Percentiles rank a stretch among this genome's conserved stretches.
These are phyloP conservation scores for Dactylellina leptospora DNA, from an alignment of 2,329 filamentous ascomycete species.

Conservation along the genomic window DNA sequence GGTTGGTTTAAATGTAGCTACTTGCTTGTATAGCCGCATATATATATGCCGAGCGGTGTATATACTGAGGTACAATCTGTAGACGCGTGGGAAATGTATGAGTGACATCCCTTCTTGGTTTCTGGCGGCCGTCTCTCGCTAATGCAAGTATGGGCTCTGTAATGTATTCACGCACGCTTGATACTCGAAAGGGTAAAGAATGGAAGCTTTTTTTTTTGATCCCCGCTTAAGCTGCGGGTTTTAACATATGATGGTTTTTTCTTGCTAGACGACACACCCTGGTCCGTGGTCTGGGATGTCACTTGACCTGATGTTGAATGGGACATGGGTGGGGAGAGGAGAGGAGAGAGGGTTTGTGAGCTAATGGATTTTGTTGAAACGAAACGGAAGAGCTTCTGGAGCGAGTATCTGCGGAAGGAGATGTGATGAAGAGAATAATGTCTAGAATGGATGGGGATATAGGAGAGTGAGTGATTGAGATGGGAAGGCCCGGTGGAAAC, in stretches of 20 bases:
- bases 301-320: constrained; percentile 48
- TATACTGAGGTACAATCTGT: no score
- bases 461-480: background rate
- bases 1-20: no score
- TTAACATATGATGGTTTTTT: constrained; percentile 18
- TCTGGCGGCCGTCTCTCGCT: constrained; percentile 37
- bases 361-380: no score
- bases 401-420: constrained; percentile 2
- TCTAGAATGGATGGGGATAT: constrained; percentile 1
- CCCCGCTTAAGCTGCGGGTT: constrained; percentile 44
- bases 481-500: constrained; percentile 25
- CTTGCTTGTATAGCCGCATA: no score
- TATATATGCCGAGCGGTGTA: no score
- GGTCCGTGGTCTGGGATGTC: constrained; percentile 44
- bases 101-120: background rate
- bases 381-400: constrained; percentile 25
- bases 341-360: constrained; percentile 2
- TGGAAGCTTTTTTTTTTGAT: constrained; percentile 39
- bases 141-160: constrained; percentile 29
- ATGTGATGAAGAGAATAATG: constrained; percentile 9
- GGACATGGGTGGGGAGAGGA: constrained; percentile 40
- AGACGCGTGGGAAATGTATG: no score
- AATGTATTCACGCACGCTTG: constrained; percentile 49
- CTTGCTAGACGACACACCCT: no score
- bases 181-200: constrained; percentile 53